These are phyloP conservation scores for Rhizophagus clarus DNA, from an alignment of 192 early-diverging fungal species.

Conservation along the genomic window DNA sequence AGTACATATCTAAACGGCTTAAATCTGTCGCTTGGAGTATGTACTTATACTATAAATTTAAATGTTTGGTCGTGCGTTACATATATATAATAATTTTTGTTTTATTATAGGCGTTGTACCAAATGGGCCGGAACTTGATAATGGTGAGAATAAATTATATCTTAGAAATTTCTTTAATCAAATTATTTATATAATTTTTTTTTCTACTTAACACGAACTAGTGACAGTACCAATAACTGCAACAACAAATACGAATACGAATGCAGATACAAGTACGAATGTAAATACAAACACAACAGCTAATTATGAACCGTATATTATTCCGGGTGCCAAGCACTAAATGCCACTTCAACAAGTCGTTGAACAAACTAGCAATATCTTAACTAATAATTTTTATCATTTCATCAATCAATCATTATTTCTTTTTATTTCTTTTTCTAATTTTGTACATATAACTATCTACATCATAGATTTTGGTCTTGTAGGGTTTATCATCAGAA, in stretches of 20 bases:
- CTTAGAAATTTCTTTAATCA: too few relatives aligned
- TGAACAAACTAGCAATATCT: background rate
- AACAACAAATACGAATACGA: background rate
- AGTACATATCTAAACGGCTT: too few relatives aligned
- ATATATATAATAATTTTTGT: background rate
- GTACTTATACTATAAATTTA: too few relatives aligned
- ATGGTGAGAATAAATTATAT: conserved; percentile 1
- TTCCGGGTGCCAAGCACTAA: background rate
- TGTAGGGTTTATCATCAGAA: too few relatives aligned
- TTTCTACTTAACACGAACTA: background rate
- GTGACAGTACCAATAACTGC: background rate
- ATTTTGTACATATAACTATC: background rate
- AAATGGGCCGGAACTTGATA: conserved; percentile 39
- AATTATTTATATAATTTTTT: too few relatives aligned
- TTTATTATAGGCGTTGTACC: conserved; percentile 37
- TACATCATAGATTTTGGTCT: background rate
- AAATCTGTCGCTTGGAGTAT: too few relatives aligned
- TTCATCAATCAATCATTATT: too few relatives aligned
- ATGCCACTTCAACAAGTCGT: background rate
- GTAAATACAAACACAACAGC: too few relatives aligned
- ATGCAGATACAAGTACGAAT: background rate
- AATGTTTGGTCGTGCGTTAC: too few relatives aligned
- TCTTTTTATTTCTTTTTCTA: background rate
- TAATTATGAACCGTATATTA: background rate
- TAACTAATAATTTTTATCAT: background rate